A percentile compares a stretch with the other conserved stretches of the same genome.
phyloP scores from a whole-genome alignment of 2,329 filamentous ascomycete genomes.

The Aspergillus transmontanensis region DNA sequence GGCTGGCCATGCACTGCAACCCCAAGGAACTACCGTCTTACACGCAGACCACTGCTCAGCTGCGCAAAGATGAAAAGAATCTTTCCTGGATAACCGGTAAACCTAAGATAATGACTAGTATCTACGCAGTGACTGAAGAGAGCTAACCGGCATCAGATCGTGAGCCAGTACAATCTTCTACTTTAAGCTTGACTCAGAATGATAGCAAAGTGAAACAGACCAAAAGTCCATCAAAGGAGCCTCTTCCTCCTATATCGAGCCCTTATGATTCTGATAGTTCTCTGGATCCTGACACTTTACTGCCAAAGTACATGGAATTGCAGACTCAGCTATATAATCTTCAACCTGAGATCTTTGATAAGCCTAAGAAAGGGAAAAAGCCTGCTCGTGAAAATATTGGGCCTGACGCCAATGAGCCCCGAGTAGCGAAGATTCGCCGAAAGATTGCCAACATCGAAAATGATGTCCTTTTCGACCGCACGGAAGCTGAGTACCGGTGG shows the following conservation, averaged over 20 bases:
- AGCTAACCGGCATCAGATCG: conserved; percentile 35
- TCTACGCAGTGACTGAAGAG: conserved; percentile 14
- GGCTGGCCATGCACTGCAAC: conserved; percentile 78
- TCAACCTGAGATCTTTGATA: conserved; percentile 56
- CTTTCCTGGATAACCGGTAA: conserved; percentile 43
- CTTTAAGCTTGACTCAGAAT: conserved; percentile 25
- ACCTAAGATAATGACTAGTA: conserved; percentile 14
- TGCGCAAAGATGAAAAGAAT: conserved; percentile 34
- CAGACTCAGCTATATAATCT: conserved; percentile 69
- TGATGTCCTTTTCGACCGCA: conserved; percentile 73
- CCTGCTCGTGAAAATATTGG: conserved; percentile 27
- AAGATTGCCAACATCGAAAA: conserved; percentile 78
- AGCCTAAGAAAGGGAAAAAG: conserved; percentile 45
- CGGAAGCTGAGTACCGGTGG: conserved; percentile 68
- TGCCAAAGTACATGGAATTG: conserved; percentile 75
- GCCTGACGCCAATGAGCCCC: conserved; percentile 37
- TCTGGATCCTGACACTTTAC: conserved; percentile 72
- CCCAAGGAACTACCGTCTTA: conserved; percentile 73
- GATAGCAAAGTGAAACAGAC: conserved; percentile 27
- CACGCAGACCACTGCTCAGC: conserved; percentile 48
- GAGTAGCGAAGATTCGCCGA: conserved; percentile 67
- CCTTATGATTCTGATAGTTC: conserved; percentile 61
- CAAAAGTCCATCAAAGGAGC: conserved; percentile 29
- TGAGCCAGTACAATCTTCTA: conserved; percentile 32
- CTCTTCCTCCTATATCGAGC: conserved; percentile 23